Percentiles rank a stretch among this genome's conserved stretches.
Evolutionary conservation across 352 stramenopile species (phyloP).

Genomic region (Phytopythium cucurbitacearum): DNA sequence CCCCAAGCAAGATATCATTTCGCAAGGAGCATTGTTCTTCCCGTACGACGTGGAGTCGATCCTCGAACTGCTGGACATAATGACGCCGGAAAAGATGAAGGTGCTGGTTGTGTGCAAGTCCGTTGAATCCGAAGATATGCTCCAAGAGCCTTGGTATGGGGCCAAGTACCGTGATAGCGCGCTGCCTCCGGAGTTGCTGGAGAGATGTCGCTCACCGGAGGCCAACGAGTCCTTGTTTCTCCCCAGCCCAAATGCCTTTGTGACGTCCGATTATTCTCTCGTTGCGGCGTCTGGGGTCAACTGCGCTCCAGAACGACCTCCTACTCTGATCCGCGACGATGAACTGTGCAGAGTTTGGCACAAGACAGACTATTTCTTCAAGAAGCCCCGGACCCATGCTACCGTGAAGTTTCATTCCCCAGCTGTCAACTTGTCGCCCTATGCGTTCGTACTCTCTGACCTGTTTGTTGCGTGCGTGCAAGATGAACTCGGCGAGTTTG

Average conservation of each 20-base stretch:
- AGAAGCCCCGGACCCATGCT: constrained; percentile 84
- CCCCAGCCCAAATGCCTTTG: constrained; percentile 28
- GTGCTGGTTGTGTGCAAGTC: constrained; percentile 31
- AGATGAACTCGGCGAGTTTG: constrained; percentile 75
- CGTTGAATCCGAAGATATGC: constrained; percentile 16
- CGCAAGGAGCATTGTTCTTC: constrained; percentile 40
- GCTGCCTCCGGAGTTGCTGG: constrained; percentile 19
- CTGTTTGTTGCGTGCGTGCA: constrained; percentile 66
- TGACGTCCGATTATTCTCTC: constrained; percentile 17
- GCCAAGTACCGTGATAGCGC: constrained; percentile 30
- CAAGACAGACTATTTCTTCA: constrained; percentile 82
- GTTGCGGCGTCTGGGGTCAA: constrained; percentile 10
- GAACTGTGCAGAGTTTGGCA: constrained; percentile 52
- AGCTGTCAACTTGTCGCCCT: constrained; percentile 40
- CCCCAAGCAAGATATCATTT: constrained; percentile 43
- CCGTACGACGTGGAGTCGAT: constrained; percentile 42
- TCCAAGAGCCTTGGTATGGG: constrained; percentile 45
- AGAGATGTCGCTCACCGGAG: constrained; percentile 11
- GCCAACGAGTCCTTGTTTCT: constrained; percentile 35
- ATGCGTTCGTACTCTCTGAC: constrained; percentile 52
- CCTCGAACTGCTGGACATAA: constrained; percentile 29
- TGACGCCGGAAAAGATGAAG: constrained; percentile 36
- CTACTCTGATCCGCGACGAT: constrained; percentile 30
- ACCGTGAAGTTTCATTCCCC: constrained; percentile 59
- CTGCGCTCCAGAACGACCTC: constrained; percentile 14